Conservation (phyloP, 441 rosid genomes). For the Croton laevigatus region DNA sequence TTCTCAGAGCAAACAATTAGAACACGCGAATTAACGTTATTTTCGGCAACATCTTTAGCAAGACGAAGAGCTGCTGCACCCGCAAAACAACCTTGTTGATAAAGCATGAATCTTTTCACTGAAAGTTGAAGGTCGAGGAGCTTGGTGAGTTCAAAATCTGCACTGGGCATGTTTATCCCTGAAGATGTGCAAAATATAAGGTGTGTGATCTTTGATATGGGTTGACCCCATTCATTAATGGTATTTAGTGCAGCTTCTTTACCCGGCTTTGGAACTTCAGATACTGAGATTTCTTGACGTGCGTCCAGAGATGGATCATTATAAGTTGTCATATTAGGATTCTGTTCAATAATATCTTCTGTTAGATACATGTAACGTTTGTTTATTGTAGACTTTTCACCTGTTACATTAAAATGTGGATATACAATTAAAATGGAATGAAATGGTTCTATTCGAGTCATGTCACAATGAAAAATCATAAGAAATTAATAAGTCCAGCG, state of each 20-base stretch:
- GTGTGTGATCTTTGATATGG: slow-evolving; percentile 15
- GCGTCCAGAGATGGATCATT: slow-evolving; percentile 5
- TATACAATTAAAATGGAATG: too few relatives aligned
- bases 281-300: slow-evolving; percentile 17
- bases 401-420: not conserved
- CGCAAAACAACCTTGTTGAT: slow-evolving; percentile 15
- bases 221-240: slow-evolving; percentile 19
- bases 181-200: slow-evolving; percentile 15
- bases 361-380: slow-evolving; percentile 9
- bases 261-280: slow-evolving; percentile 13
- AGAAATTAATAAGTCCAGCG: too few relatives aligned
- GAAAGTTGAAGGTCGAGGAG: slow-evolving; percentile 15
- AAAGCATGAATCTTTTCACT: slow-evolving; percentile 17
- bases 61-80: slow-evolving; percentile 9
- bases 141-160: slow-evolving; percentile 8
- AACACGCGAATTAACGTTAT: slow-evolving; percentile 1
- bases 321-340: not conserved
- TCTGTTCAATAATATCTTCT: not conserved
- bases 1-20: slow-evolving; percentile 8
- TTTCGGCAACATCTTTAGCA: slow-evolving; percentile 19
- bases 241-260: slow-evolving; percentile 21
- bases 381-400: slow-evolving; percentile 8
- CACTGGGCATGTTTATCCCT: slow-evolving; percentile 23
- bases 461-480: too few relatives aligned
- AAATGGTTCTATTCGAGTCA: too few relatives aligned